Evolutionary conservation across 768 basidiomycete genomes (phyloP), one percentile per base, ranked within the genome.

Genomic region (Lentinula sp.): DNA sequence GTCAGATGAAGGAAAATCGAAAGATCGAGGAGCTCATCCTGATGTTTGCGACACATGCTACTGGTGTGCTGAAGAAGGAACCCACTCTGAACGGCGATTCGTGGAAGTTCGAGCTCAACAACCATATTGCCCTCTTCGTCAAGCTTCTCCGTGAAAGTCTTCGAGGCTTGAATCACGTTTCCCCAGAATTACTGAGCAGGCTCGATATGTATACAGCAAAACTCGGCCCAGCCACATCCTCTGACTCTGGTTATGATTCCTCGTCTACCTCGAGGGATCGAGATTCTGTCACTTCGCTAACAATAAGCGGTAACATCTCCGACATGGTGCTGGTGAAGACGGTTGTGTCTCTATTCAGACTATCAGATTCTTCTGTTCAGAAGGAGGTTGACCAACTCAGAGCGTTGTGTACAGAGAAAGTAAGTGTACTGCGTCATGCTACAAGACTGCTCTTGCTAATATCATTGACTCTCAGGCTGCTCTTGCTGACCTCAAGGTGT

Each of bases 21-120:
- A 97, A 96, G 76, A 92, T 98, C 42, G 97, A 99, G 75, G 95
- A 98, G 64, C 87, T 99, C 59, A 96, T 99, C 62, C 80, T 99
- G 56, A 91, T 91, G 82, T 98, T 98, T 68, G 95, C 95, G 10
- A 91, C 95, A 1, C 87, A 93, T 57, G 91, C 96, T 3, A 93
- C 92, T 2, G 81, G 84, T 31, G 85, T 92, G 8, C 81, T 98
- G 62, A 90, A 88, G 81, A 97, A 97, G 74, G 93, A 95, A 65
- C 91, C 91, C 0, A 81, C 89, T 2, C 76, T 95, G 1, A 82
- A 81, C 15, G 89, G 86, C 23, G 95, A 97, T 52, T 89, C 84
- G 21, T 98, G 95, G 95, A 98, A 98, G 70, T 70, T 85, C 50
- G 93, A 95, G 71, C 82, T 98, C 48, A 95, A 97, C 71, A 88